A percentile compares a stretch with the other conserved stretches of the same genome.
Conservation (phyloP, 176 grass and related monocot genomes). For the Carex scoparia region DNA sequence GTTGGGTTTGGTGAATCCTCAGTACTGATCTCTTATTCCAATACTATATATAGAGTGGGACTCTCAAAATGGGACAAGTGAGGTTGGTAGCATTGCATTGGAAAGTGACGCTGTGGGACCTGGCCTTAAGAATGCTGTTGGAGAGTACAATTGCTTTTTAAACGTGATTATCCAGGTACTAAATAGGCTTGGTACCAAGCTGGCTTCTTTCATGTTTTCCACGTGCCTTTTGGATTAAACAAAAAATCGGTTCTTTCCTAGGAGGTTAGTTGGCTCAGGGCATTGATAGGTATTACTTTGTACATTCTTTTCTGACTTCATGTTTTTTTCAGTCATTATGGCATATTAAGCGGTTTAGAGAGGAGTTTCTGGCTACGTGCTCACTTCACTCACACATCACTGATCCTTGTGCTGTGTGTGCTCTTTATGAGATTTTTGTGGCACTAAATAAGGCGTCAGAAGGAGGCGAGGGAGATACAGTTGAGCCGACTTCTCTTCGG, state of each 20-base stretch:
- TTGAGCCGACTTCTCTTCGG: constrained; percentile 88
- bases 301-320: constrained; percentile 5
- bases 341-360: constrained; percentile 75
- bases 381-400: constrained; percentile 69
- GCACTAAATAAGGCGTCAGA: constrained; percentile 67
- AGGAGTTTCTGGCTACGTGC: constrained; percentile 75
- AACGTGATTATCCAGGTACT: constrained; percentile 99
- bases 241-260: not conserved
- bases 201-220: not conserved
- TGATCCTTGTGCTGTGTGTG: constrained; percentile 96
- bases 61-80: constrained; percentile 15
- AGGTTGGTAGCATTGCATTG: constrained; percentile 35
- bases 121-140: constrained; percentile 92
- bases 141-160: constrained; percentile 99
- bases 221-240: not conserved
- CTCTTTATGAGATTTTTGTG: constrained; percentile 76
- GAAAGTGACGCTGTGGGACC: constrained; percentile 53
- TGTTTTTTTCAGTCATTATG: constrained; percentile 71
- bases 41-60: constrained; percentile 15
- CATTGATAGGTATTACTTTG: not conserved
- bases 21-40: not conserved
- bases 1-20: not conserved
- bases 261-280: not conserved
- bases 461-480: constrained; percentile 54
- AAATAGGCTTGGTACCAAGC: not conserved